These are phyloP conservation scores for Globisporangium nodosum DNA, from an alignment of 352 stramenopile species.

Conservation along the genomic window DNA sequence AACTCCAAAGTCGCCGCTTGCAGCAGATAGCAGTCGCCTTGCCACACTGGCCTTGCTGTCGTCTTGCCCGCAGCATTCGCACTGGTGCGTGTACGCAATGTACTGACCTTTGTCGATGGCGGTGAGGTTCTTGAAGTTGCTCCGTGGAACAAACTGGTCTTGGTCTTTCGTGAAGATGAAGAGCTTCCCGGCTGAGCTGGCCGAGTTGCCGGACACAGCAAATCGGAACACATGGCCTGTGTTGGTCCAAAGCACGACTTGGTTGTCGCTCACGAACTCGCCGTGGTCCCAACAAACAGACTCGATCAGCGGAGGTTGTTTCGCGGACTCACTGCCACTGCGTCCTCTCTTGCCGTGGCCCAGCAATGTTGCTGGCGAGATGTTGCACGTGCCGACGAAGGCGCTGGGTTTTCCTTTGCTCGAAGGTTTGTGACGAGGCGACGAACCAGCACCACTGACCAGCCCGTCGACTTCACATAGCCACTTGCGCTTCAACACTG, in stretches of 20 bases:
- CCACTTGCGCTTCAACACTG: constrained; percentile 75
- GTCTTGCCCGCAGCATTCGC: constrained; percentile 31
- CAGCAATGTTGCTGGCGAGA: constrained; percentile 30
- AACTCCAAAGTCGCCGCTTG: background rate
- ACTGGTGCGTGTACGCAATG: constrained; percentile 50
- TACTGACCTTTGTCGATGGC: constrained; percentile 48
- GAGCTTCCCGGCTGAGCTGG: constrained; percentile 37
- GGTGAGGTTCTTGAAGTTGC: constrained; percentile 53
- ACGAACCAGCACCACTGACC: constrained; percentile 12
- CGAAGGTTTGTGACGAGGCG: constrained; percentile 15
- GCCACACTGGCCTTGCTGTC: background rate
- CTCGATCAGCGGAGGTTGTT: constrained; percentile 1
- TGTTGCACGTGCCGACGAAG: constrained; percentile 45
- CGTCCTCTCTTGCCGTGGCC: constrained; percentile 1
- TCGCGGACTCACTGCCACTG: background rate
- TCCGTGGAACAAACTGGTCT: constrained; percentile 75
- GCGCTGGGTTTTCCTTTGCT: constrained; percentile 25
- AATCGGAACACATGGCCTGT: constrained; percentile 66
- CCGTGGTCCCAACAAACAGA: constrained; percentile 53
- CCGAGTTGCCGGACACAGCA: constrained; percentile 18
- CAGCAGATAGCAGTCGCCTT: background rate
- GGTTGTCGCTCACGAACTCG: constrained; percentile 54
- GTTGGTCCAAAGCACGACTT: constrained; percentile 66
- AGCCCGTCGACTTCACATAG: constrained; percentile 39
- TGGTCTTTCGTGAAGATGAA: constrained; percentile 83